A percentile compares a stretch with the other conserved stretches of the same genome.
These are phyloP conservation scores for Breviolum minutum DNA, from an alignment of 73 alveolate genomes.

Conservation along the genomic window DNA sequence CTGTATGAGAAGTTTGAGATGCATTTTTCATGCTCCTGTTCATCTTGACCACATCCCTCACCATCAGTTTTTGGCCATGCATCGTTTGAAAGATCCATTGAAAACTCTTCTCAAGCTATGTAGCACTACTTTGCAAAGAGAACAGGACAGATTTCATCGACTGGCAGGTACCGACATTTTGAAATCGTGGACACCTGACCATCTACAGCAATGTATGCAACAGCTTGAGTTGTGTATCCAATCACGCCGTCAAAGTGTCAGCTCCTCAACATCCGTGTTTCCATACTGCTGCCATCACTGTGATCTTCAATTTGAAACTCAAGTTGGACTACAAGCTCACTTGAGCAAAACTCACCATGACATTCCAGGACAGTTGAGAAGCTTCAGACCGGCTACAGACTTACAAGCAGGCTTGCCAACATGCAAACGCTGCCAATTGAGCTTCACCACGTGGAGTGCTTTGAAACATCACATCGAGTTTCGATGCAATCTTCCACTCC, in stretches of 20 bases:
- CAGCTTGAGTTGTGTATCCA: not conserved
- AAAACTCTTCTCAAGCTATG: too few species aligned
- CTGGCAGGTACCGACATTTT: not conserved
- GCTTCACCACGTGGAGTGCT: not conserved
- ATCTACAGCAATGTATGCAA: not conserved
- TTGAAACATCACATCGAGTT: not conserved
- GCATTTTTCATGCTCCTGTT: not conserved
- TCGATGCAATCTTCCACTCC: too few species aligned
- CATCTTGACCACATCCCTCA: not conserved
- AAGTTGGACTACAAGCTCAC: not conserved
- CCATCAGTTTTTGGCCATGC: not conserved
- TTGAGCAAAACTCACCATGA: not conserved
- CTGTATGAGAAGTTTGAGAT: not conserved
- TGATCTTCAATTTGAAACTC: not conserved
- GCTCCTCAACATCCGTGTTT: too few species aligned
- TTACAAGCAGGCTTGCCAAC: too few species aligned
- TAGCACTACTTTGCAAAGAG: too few species aligned
- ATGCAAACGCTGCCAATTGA: not conserved
- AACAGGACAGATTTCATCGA: not conserved
- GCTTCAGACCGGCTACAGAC: not conserved
- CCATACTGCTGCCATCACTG: not conserved
- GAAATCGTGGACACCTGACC: not conserved
- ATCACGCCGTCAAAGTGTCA: not conserved
- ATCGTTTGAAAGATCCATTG: not conserved
- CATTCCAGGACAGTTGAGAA: too few species aligned